phyloP scores from a whole-genome alignment of 192 early-diverging fungal genomes.

The Coemansia sp. region DNA sequence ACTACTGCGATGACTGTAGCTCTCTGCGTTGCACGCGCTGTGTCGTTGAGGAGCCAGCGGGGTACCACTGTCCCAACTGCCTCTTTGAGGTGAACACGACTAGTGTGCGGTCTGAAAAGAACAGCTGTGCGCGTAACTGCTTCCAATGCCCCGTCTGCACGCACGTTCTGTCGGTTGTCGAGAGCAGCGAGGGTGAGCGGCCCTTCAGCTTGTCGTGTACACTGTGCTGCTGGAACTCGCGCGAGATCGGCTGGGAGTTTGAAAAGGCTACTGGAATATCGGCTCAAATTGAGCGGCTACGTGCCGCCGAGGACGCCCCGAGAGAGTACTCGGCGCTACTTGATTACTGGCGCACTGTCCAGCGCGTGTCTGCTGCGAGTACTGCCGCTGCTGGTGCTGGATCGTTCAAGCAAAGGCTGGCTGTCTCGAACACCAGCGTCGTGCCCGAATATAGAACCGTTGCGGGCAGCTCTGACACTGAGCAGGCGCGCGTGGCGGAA shows the following conservation, averaged over 20 bases:
- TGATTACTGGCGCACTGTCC: constrained; percentile 81
- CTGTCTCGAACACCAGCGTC: not conserved
- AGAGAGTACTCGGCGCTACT: constrained; percentile 85
- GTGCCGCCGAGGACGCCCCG: constrained; percentile 67
- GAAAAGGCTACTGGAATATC: constrained; percentile 92
- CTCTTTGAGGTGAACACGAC: constrained; percentile 97
- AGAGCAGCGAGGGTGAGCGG: constrained; percentile 47
- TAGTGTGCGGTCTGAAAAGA: constrained; percentile 93
- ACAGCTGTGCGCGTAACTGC: constrained; percentile 91
- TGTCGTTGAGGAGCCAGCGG: constrained; percentile 81
- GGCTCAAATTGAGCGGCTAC: constrained; percentile 83
- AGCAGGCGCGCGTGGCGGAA: constrained; percentile 12
- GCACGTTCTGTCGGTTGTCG: constrained; percentile 75
- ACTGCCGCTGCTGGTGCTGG: not conserved
- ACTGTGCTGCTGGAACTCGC: constrained; percentile 93
- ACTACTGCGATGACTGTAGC: constrained; percentile 90
- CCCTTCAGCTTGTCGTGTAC: constrained; percentile 78
- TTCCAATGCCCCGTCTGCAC: constrained; percentile 91
- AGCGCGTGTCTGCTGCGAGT: constrained; percentile 53
- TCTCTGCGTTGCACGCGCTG: constrained; percentile 81
- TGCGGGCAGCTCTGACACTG: constrained; percentile 8
- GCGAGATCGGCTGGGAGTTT: constrained; percentile 90
- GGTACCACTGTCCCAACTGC: constrained; percentile 96
- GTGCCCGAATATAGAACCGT: constrained; percentile 35
- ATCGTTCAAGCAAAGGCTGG: constrained; percentile 34